Conservation (phyloP, 257 asterid genomes). For the Scutellaria baicalensis region DNA sequence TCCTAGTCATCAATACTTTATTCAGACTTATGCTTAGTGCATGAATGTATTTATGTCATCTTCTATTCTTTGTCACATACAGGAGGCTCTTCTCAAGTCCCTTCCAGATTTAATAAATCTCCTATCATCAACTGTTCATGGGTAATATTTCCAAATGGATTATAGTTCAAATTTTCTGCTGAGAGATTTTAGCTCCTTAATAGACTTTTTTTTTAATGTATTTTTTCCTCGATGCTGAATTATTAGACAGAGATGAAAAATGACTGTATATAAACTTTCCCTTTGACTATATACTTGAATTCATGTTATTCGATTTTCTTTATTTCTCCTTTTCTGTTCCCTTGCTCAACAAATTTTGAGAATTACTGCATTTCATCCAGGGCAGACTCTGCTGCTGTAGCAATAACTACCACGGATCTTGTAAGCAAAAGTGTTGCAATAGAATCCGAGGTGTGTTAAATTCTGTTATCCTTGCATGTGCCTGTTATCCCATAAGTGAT, state of each 20-base stretch:
- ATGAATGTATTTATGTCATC: not conserved
- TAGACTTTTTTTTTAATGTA: not conserved
- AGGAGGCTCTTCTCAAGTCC: conserved; percentile 91
- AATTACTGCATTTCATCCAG: conserved; percentile 36
- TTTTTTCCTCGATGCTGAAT: not conserved
- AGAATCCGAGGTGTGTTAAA: conserved; percentile 57
- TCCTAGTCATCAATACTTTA: not conserved
- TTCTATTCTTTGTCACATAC: conserved; percentile 25
- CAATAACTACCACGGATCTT: conserved; percentile 97
- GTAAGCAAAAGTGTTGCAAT: conserved; percentile 92
- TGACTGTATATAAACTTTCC: not conserved
- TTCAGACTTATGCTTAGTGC: not conserved
- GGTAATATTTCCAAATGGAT: conserved; percentile 40
- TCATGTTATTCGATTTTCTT: not conserved
- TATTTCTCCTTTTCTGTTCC: not conserved
- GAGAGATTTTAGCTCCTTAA: not conserved
- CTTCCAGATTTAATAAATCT: conserved; percentile 71
- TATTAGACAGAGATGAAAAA: not conserved
- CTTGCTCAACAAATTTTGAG: not conserved
- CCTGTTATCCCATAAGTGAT: not conserved
- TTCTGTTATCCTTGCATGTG: not conserved
- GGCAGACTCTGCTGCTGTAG: conserved; percentile 90
- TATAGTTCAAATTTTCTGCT: not conserved
- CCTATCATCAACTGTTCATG: conserved; percentile 56
- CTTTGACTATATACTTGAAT: not conserved